Evolutionary conservation across 2,329 filamentous ascomycete species (phyloP).

Genomic region (Pestalotiopsis fici): DNA sequence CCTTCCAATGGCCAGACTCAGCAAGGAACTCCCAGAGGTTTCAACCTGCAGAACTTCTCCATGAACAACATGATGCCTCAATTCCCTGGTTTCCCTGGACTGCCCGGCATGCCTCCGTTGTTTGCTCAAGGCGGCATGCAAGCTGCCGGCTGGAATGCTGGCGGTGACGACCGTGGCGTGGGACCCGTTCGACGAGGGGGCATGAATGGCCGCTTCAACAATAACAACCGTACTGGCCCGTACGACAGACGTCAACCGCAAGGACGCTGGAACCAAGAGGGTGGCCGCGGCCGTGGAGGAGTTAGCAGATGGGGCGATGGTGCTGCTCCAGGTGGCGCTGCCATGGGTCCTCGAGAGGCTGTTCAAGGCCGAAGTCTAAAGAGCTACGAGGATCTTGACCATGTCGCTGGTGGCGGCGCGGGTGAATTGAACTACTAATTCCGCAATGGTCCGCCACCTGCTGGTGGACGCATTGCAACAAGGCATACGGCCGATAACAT

Average conservation of each 20-base stretch:
- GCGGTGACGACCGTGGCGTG: conserved; percentile 54
- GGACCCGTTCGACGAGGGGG: conserved; percentile 73
- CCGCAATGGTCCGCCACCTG: neutral
- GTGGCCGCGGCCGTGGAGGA: conserved; percentile 52
- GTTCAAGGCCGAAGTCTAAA: conserved; percentile 91
- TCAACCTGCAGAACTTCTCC: conserved; percentile 77
- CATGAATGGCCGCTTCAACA: conserved; percentile 57
- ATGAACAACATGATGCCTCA: conserved; percentile 59
- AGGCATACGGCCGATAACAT: neutral
- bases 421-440: conserved; percentile 87
- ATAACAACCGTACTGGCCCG: conserved; percentile 67
- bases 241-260: conserved; percentile 70
- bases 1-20: conserved; percentile 73
- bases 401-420: conserved; percentile 71
- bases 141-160: conserved; percentile 49
- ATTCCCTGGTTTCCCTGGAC: conserved; percentile 59
- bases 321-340: conserved; percentile 70
- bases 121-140: conserved; percentile 45
- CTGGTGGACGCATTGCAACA: no score
- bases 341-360: conserved; percentile 85
- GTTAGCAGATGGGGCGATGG: conserved; percentile 71
- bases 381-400: conserved; percentile 97
- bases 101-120: conserved; percentile 58
- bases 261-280: conserved; percentile 48
- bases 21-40: conserved; percentile 86